phyloP scores from a whole-genome alignment of 2,329 filamentous ascomycete species.

The Epichloe sylvatica region DNA sequence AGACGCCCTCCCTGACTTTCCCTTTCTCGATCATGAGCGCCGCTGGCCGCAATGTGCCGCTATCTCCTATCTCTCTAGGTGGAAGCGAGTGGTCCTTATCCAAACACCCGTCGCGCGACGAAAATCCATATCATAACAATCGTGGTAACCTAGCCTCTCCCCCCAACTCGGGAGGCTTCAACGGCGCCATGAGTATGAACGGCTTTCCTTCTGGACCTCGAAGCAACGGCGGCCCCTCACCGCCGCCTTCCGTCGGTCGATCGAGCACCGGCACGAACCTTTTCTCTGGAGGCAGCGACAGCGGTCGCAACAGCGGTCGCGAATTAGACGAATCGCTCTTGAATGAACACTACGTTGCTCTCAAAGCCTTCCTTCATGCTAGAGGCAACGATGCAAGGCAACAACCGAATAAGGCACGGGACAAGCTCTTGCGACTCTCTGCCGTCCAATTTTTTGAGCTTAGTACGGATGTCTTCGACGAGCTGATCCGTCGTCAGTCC shows the following conservation, averaged over 20 bases:
- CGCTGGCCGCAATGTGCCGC: constrained; percentile 54
- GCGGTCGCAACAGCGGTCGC: constrained; percentile 41
- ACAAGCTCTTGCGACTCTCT: constrained; percentile 84
- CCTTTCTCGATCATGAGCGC: constrained; percentile 41
- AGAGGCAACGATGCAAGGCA: constrained; percentile 63
- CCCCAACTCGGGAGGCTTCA: constrained; percentile 52
- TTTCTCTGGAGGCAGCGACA: constrained; percentile 54
- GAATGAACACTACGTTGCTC: constrained; percentile 65
- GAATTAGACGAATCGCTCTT: constrained; percentile 53
- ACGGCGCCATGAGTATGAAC: constrained; percentile 44
- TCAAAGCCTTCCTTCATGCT: constrained; percentile 64
- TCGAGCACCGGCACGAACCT: constrained; percentile 68
- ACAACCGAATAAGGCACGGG: constrained; percentile 76
- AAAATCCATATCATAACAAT: constrained; percentile 36
- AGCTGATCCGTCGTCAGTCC: constrained; percentile 75
- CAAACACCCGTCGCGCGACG: constrained; percentile 47
- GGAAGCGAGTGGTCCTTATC: constrained; percentile 71
- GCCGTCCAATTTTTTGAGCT: constrained; percentile 95
- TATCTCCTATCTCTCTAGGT: constrained; percentile 71
- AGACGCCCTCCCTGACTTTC: constrained; percentile 9
- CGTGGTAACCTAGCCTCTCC: constrained; percentile 50
- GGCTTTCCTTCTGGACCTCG: constrained; percentile 42
- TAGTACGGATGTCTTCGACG: constrained; percentile 94
- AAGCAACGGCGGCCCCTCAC: constrained; percentile 56
- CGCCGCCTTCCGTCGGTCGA: constrained; percentile 73